Base-by-base conservation (phyloP, 2,329 filamentous ascomycete genomes). In the Grosmannia huntii region DNA sequence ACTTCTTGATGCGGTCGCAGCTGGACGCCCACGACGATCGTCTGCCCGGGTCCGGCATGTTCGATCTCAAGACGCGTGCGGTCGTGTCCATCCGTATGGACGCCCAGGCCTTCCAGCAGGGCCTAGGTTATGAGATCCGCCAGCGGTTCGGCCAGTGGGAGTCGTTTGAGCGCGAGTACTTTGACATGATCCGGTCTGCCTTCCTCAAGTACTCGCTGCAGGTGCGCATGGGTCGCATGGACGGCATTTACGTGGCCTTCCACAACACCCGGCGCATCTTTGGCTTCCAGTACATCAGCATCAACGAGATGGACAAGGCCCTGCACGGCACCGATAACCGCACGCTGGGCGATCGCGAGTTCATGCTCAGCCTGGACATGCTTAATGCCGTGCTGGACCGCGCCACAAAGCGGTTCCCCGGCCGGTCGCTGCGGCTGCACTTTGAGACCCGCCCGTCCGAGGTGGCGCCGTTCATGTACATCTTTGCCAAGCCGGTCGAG, bases 171-270 rank as follows among this genome's bases (percentile, higher is more conserved):
- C 84, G 91, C 60, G 95, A 99, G 67, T 96, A 94, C 70, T 95
- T 86, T 69, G 94, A 99, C 70, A 95, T 99, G 90, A 92, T 95
- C 60, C 82, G 95, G 57, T 83, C 91, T 1, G 94, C 92, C 0
- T 92, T 99, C 73, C 76, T 99, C 58, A 99, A 99, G 68, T 99
- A 99, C 70, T 96, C 91, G 11, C 77, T 99, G 33, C 94, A 99
- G 72, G 95, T 92, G 31, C 88, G 94, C 51, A 95, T 99, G 83
- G 94, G 95, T 21, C 85, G 91, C 55, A 99, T 99, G 95, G 92
- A 99, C 68, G 94, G 94, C 57, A 96, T 97, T 55, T 99, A 97
- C 67, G 88, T 97, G 25, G 94, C 94, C 2, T 99, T 85, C 69
- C 94, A 99, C 75, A 99, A 99, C 69, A 89, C 90, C 2, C 80